phyloP scores from a whole-genome alignment of 208 protist species.

The Wallacemonas rigidus region DNA sequence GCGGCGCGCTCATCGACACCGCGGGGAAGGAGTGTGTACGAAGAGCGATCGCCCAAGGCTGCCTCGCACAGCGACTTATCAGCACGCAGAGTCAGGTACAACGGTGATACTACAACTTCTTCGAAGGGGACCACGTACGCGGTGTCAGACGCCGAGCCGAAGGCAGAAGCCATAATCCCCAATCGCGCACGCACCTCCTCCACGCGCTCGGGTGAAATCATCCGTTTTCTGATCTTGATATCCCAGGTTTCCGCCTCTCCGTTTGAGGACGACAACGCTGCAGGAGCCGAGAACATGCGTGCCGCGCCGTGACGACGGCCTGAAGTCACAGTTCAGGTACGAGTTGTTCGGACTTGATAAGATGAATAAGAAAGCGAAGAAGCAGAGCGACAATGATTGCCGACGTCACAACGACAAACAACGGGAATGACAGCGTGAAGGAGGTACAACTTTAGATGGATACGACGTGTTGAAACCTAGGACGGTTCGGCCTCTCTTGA shows the following conservation, averaged over 20 bases:
- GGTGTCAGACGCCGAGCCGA: not conserved
- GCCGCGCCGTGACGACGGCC: no score
- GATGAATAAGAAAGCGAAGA: no score
- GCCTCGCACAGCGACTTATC: constrained; percentile 13
- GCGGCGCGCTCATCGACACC: constrained; percentile 47
- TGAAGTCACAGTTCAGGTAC: no score
- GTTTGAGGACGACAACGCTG: not conserved
- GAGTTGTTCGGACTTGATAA: no score
- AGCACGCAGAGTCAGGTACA: constrained; percentile 38
- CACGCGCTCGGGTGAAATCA: constrained; percentile 41
- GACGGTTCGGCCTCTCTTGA: no score
- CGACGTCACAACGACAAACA: no score
- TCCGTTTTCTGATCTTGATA: constrained; percentile 39
- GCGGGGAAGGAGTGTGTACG: constrained; percentile 16
- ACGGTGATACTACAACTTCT: constrained; percentile 38
- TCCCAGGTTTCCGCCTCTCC: constrained; percentile 21
- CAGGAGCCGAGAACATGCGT: no score
- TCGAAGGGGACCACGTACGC: constrained; percentile 32
- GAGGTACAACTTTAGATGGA: no score
- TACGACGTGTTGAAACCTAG: no score
- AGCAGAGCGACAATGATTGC: no score
- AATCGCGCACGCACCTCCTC: constrained; percentile 13
- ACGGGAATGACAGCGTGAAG: no score
- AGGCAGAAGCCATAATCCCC: not conserved
- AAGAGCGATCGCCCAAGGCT: constrained; percentile 11